A percentile compares a stretch with the other conserved stretches of the same genome.
These are phyloP conservation scores for Amanita inopinata DNA, from an alignment of 768 basidiomycete species.

Conservation along the genomic window DNA sequence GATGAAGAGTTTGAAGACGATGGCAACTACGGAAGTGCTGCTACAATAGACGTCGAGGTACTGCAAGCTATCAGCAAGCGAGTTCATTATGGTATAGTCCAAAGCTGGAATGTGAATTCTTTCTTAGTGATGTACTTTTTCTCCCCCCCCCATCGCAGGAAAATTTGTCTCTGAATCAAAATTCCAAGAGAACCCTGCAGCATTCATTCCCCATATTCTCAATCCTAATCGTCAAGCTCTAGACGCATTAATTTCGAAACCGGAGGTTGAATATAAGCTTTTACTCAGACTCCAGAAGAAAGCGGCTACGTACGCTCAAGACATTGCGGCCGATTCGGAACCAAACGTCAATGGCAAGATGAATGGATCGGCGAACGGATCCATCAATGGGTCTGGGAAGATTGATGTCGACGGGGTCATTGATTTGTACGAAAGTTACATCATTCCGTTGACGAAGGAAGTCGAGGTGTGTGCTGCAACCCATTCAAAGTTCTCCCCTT, in stretches of 20 bases:
- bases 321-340: conserved; percentile 63
- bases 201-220: conserved; percentile 89
- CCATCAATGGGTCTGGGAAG: conserved; percentile 39
- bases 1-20: conserved; percentile 80
- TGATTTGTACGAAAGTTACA: conserved; percentile 86
- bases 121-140: background rate
- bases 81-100: conserved; percentile 83
- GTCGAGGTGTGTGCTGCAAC: conserved; percentile 86
- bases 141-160: conserved; percentile 37
- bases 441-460: conserved; percentile 96
- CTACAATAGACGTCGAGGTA: conserved; percentile 90
- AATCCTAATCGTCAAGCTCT: conserved; percentile 69
- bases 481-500: too few species aligned
- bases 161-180: conserved; percentile 99
- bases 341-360: conserved; percentile 23
- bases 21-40: conserved; percentile 95
- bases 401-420: conserved; percentile 92
- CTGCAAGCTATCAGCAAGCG: conserved; percentile 98
- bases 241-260: conserved; percentile 90
- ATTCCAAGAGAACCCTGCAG: conserved; percentile 75
- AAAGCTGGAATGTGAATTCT: background rate
- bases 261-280: conserved; percentile 84
- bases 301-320: conserved; percentile 68
- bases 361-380: conserved; percentile 21
- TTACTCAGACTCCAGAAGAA: conserved; percentile 83